phyloP scores from a whole-genome alignment of 768 basidiomycete genomes.

The Lepiota venenata region DNA sequence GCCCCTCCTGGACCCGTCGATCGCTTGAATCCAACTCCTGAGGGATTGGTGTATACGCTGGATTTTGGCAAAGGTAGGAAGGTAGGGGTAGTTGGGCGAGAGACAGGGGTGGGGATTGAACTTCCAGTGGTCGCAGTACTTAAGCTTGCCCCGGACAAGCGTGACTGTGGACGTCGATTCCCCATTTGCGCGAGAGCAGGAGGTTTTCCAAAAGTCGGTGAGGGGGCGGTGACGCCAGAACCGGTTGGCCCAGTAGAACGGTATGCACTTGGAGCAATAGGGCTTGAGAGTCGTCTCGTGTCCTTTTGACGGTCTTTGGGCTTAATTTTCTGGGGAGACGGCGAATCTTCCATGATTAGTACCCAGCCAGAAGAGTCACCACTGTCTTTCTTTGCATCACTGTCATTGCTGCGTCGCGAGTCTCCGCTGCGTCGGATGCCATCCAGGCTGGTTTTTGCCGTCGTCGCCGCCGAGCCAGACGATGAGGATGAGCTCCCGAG shows the following conservation, averaged over 20 bases:
- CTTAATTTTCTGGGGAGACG: slow-evolving; percentile 59
- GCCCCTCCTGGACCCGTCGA: slow-evolving; percentile 49
- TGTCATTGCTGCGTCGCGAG: slow-evolving; percentile 44
- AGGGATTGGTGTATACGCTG: slow-evolving; percentile 40
- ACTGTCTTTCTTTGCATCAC: slow-evolving; percentile 38
- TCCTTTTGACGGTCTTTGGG: slow-evolving; percentile 41
- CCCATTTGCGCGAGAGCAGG: slow-evolving; percentile 41
- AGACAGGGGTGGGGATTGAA: slow-evolving; percentile 62
- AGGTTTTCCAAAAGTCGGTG: slow-evolving; percentile 13
- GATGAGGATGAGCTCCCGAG: slow-evolving; percentile 34
- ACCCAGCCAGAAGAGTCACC: slow-evolving; percentile 82
- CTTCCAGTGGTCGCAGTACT: slow-evolving; percentile 49
- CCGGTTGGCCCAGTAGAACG: slow-evolving; percentile 36
- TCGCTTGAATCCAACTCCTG: slow-evolving; percentile 49
- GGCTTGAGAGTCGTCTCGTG: slow-evolving; percentile 59
- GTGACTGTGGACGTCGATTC: slow-evolving; percentile 65
- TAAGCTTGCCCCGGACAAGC: slow-evolving; percentile 59
- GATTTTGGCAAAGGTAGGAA: slow-evolving; percentile 68
- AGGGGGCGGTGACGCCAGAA: slow-evolving; percentile 21
- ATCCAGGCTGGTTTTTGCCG: slow-evolving; percentile 42
- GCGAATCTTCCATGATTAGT: slow-evolving; percentile 85
- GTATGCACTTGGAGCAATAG: slow-evolving; percentile 51
- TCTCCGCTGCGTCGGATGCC: slow-evolving; percentile 40
- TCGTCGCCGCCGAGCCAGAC: slow-evolving; percentile 35
- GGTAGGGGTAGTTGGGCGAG: slow-evolving; percentile 74